Conservation (phyloP, 2,329 filamentous ascomycete genomes). For the Aspergillus ochraceus region DNA sequence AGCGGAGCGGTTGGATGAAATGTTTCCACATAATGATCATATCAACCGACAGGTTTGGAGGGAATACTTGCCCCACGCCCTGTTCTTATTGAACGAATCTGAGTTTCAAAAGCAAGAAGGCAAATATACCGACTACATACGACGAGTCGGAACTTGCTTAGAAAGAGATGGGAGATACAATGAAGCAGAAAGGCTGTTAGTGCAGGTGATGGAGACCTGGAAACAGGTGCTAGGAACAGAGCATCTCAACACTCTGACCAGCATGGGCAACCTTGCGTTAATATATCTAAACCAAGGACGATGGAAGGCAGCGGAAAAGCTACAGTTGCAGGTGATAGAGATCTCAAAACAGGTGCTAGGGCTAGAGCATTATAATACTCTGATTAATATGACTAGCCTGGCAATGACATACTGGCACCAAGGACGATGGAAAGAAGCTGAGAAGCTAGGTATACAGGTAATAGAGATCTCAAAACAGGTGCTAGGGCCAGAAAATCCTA, state of each 20-base stretch:
- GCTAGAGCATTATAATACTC: not conserved
- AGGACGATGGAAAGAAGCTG: constrained; percentile 17
- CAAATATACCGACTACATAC: not conserved
- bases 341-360: not conserved
- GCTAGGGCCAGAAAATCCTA: constrained; percentile 13
- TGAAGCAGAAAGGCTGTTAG: constrained; percentile 6
- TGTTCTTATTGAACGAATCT: not conserved
- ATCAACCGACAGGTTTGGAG: constrained; percentile 18
- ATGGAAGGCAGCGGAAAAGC: not conserved
- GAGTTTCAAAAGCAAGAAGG: not conserved
- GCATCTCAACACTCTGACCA: constrained; percentile 3
- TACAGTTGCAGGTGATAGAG: not conserved
- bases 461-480: constrained; percentile 16
- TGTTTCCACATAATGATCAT: constrained; percentile 13
- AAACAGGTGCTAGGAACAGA: constrained; percentile 15
- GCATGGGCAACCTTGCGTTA: not conserved
- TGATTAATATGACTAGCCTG: not conserved
- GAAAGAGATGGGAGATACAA: constrained; percentile 15
- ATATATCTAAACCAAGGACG: not conserved
- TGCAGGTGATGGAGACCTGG: not conserved
- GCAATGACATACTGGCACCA: not conserved
- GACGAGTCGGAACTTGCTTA: constrained; percentile 10
- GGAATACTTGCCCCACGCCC: constrained; percentile 21
- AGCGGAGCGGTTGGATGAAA: constrained; percentile 1
- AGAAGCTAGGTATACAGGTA: constrained; percentile 17